Conservation (phyloP, 2,329 filamentous ascomycete genomes). For the Canariomyces notabilis region DNA sequence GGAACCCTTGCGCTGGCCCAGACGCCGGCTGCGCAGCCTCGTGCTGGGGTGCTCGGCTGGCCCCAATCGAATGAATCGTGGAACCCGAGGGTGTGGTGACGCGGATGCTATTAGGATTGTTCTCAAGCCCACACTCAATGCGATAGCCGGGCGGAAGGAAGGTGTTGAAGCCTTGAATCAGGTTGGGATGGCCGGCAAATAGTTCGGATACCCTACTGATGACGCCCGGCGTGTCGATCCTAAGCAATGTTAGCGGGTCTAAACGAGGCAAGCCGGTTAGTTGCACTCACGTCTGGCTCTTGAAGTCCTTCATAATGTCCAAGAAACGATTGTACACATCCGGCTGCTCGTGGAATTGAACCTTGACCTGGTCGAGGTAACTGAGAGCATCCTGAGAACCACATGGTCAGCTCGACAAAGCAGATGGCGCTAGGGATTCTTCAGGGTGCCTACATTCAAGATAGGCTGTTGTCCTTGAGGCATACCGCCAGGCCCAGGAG, state of each 20-base stretch:
- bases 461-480: constrained; percentile 81
- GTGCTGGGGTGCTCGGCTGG: constrained; percentile 43
- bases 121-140: constrained; percentile 90
- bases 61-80: constrained; percentile 78
- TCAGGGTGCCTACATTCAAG: constrained; percentile 54
- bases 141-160: constrained; percentile 93
- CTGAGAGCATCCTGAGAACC: constrained; percentile 65
- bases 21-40: constrained; percentile 38
- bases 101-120: constrained; percentile 91
- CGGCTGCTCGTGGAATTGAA: constrained; percentile 92
- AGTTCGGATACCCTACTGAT: constrained; percentile 94
- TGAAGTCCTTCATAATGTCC: constrained; percentile 99
- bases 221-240: constrained; percentile 94
- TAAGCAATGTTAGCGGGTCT: constrained; percentile 28
- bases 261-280: not conserved
- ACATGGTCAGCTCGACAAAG: constrained; percentile 24
- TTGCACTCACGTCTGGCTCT: constrained; percentile 77
- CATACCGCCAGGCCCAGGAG: constrained; percentile 49
- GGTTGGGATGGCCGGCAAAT: constrained; percentile 89
- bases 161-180: constrained; percentile 97
- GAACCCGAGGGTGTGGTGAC: constrained; percentile 98
- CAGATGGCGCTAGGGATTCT: not conserved
- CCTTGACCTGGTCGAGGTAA: constrained; percentile 97
- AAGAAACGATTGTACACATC: constrained; percentile 96
- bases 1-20: constrained; percentile 39